Base-by-base conservation (phyloP, 768 basidiomycete genomes). In the Mycena amicta region DNA sequence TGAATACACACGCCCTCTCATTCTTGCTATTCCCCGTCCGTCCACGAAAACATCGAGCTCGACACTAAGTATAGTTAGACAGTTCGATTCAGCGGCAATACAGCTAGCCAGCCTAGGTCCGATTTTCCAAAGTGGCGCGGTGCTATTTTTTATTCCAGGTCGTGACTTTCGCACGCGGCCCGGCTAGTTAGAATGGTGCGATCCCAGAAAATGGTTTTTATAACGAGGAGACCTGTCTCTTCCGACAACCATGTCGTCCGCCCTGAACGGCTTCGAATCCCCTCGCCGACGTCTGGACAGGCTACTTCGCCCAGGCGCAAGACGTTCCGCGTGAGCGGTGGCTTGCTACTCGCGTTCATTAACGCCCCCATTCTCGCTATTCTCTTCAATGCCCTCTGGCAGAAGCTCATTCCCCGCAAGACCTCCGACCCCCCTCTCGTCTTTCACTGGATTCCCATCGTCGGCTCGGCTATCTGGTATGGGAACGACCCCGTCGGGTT, bases 401-500 rank as follows among this genome's bases (percentile, higher is more conserved):
- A 98, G 72, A 70, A 94, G 92, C 61, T 89, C 53, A 66, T 86
- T 31, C 92, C 93, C 11, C 81, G 81, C 58, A 83, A 87, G 68
- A 79, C 84, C 22, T 85, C 85, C 18, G 75, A 88, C 40, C 97
- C 97, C 2, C 97, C 97, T 0, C 77, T 90, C 40, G 93, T 98
- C 20, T 99, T 98, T 78, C 93, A 98, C 71, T 88, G 89, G 80
- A 74, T 98, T 45, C 97, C 97, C 5, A 80, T 90, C 68, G 73
- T 99, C 62, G 97, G 97, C 23, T 97, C 95, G 28, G 92, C 95
- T 0, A 81, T 92, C 15, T 71, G 79, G 31, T 98, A 99, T 67
- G 97, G 97, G 18, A 88, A 93, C 67, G 93, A 98, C 71, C 97
- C 97, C 0, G 78, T 98, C 64, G 87, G 81, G 51, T 98, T 98